Evolutionary conservation across 1,284 basidiomycete species (phyloP), one percentile per base, ranked within the genome.

Genomic region (Naganishia cerealis): DNA sequence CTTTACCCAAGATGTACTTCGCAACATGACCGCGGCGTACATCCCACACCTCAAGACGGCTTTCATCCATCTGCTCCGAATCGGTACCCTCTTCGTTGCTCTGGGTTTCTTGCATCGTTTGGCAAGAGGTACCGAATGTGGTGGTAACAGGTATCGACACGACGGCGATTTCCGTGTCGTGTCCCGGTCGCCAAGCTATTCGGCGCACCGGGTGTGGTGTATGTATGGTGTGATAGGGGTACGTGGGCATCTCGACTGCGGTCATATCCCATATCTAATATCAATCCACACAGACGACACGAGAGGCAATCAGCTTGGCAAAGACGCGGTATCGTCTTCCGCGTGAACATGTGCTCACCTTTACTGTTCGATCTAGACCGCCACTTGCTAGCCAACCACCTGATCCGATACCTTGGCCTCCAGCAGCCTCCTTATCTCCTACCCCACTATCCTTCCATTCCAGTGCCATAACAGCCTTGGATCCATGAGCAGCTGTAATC

Each of bases 311-410:
- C 39, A 72, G 46, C 15, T 57, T 68, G 18, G 57, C 36, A n/a
- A 53, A 38, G 38, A 66, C 18, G 55, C 43, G 40, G 33, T 55
- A 54, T 10, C 12, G 43, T 8, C 15, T 59, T 33, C 56, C 54
- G 56, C 39, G 59, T 9, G 48, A n/a, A 48, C 15, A 12, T 18
- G 29, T 12, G 18, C 78, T 67, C 70, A 88, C 90, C 82, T 92
- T 92, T 52, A 93, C 90, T 24, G 85, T 88, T 56, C 87, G 84
- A 79, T 94, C 91, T 33, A 92, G 82, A 0, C 91, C 90, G 7
- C 88, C 90, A 72, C 88, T 92, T 0, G 88, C 88, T 18, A 94
- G 83, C 91, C 91, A 94, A 0, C 90, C 90, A 16, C 85, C 79
- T 15, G 29, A 24, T 7, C 1, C 85, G 16, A 65, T 39, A 2